Evolutionary conservation across 495 filamentous ascomycete species (phyloP), one percentile per base, ranked within the genome.

Genomic region (Aspergillus steynii): DNA sequence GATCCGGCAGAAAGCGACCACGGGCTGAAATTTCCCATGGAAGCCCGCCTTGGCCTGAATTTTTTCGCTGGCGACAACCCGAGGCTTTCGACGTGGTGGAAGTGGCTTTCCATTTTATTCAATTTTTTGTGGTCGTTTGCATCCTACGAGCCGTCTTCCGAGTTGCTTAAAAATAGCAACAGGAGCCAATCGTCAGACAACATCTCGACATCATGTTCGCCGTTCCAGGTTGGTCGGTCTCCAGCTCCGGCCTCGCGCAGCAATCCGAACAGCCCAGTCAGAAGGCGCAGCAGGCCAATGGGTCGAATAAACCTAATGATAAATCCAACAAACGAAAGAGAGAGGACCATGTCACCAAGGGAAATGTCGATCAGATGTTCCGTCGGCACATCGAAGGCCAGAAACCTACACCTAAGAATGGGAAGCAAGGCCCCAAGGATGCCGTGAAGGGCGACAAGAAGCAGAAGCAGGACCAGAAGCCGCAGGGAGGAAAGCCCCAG

Each of bases 191-290:
- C 46, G 49, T 46, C 29, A 14, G 29, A 42, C 31, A 5, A 6
- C 6, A 15, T 28, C 28, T 20, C 55, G 52, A 26, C 62, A 76
- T 45, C 62, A 97, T 99, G 95, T 99, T 99, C 71, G 86, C 93
- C 4, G 93, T 97, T 56, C 90, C 90, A 63, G 95, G 94, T 62
- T 96, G 93, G 90, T 89, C 90, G 26, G 79, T 97, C 29, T 82
- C 90, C 61, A 81, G 86, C 55, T 82, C 85, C 65, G 78, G 77
- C 51, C 83, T 93, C 54, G 91, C 89, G 74, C 73, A 84, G 27
- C 92, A 97, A 76, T 81, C 75, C 31, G 80, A 85, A 32, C 60
- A 31, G 52, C 63, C 26, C 69, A 69, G 52, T 26, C 65, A 62
- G 7, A 51, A 71, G 15, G 60, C 68, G 31, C 66, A 70, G 66